Conservation (phyloP, 345 rosid genomes). For the Balakata baccata region DNA sequence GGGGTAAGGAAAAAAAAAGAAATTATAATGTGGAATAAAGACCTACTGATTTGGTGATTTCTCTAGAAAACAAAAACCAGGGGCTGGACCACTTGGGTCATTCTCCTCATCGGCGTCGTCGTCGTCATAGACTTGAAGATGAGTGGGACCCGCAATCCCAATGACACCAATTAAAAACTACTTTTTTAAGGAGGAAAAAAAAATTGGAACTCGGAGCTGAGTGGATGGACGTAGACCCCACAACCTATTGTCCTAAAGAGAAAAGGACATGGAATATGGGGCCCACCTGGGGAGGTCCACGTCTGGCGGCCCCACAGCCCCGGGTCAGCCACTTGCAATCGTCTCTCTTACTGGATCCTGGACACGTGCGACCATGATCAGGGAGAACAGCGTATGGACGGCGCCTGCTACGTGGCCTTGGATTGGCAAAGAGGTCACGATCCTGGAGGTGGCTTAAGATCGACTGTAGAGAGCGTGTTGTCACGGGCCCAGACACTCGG, state of each 20-base stretch:
- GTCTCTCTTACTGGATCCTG: background rate
- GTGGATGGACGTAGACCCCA: slow-evolving; percentile 25
- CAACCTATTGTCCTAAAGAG: background rate
- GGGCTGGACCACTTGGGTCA: background rate
- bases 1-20: too few relatives aligned
- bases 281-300: slow-evolving; percentile 29
- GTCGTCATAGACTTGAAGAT: slow-evolving; percentile 4
- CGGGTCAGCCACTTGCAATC: slow-evolving; percentile 13
- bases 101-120: too few relatives aligned
- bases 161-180: background rate
- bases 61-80: too few relatives aligned
- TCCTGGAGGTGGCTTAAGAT: background rate
- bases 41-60: too few relatives aligned
- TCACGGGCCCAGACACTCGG: too few relatives aligned
- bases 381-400: slow-evolving; percentile 20
- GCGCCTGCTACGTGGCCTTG: slow-evolving; percentile 19
- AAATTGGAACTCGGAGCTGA: slow-evolving; percentile 21
- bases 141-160: slow-evolving; percentile 6
- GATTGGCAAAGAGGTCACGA: background rate
- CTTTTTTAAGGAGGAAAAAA: background rate
- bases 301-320: slow-evolving; percentile 46
- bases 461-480: slow-evolving; percentile 11
- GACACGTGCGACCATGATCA: slow-evolving; percentile 23
- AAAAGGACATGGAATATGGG: background rate
- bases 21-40: too few relatives aligned